These are phyloP conservation scores for Sugiyamaella valdiviana DNA, from an alignment of 805 yeast species.

Conservation along the genomic window DNA sequence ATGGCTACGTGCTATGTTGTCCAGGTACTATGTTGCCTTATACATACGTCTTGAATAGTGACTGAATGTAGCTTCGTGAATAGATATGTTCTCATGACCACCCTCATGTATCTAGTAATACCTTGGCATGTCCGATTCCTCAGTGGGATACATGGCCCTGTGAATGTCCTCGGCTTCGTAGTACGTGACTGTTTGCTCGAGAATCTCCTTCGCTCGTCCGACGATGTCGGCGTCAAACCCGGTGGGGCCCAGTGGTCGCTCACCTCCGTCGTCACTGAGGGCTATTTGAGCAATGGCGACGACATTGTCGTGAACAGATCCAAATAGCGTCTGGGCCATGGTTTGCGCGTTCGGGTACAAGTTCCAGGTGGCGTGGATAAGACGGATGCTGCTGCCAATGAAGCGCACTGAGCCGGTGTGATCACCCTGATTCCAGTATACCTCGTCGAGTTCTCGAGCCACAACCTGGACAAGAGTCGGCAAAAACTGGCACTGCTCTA, in stretches of 20 bases:
- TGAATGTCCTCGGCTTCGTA: slow-evolving; percentile 76
- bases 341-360: slow-evolving; percentile 8
- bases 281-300: slow-evolving; percentile 27
- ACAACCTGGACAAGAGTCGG: slow-evolving; percentile 9
- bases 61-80: neutral
- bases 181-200: slow-evolving; percentile 61
- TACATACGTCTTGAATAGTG: too few relatives aligned
- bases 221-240: slow-evolving; percentile 53
- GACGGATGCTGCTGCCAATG: slow-evolving; percentile 12
- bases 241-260: slow-evolving; percentile 50
- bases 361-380: slow-evolving; percentile 17
- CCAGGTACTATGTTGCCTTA: too few relatives aligned
- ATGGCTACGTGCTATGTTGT: too few relatives aligned
- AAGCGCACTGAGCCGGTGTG: slow-evolving; percentile 1
- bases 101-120: too few relatives aligned
- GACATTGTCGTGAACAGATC: slow-evolving; percentile 18
- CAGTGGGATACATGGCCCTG: slow-evolving; percentile 44
- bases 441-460: slow-evolving; percentile 9
- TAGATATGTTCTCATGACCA: too few relatives aligned
- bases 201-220: slow-evolving; percentile 62
- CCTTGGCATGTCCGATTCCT: too few relatives aligned
- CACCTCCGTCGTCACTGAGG: slow-evolving; percentile 35
- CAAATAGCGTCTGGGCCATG: neutral
- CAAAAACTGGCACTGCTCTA: slow-evolving; percentile 1
- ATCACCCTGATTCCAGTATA: slow-evolving; percentile 6